These are phyloP conservation scores for Acanthamoeba triangularis DNA, from an alignment of 208 protist genomes.

Conservation along the genomic window DNA sequence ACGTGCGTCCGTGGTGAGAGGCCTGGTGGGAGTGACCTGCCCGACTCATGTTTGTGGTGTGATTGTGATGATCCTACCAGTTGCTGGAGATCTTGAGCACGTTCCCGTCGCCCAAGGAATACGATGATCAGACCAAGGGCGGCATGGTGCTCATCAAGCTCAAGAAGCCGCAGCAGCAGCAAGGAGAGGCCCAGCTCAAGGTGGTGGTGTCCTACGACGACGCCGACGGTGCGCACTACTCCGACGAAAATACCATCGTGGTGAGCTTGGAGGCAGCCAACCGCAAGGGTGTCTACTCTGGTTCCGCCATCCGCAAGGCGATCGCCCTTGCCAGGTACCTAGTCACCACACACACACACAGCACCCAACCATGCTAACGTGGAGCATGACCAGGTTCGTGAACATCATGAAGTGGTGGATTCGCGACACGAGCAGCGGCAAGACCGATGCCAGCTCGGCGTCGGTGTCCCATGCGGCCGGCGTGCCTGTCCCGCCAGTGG, in stretches of 20 bases:
- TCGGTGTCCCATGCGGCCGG: background rate
- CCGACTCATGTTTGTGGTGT: too few relatives aligned
- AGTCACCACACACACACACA: too few relatives aligned
- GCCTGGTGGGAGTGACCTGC: too few relatives aligned
- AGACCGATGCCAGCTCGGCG: background rate
- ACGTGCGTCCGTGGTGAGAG: background rate
- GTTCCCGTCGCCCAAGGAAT: background rate
- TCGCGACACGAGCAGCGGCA: background rate
- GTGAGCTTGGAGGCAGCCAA: background rate
- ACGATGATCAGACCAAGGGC: background rate
- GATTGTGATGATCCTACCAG: background rate
- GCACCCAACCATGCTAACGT: too few relatives aligned
- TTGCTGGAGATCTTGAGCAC: background rate
- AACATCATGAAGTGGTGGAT: background rate
- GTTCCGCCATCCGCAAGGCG: background rate
- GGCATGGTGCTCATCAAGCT: constrained; percentile 7
- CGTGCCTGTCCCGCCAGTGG: background rate
- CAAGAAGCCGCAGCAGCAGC: background rate
- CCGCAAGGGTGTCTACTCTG: background rate
- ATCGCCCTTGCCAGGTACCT: background rate
- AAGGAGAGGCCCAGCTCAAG: background rate
- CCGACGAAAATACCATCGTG: background rate
- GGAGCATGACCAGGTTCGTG: background rate
- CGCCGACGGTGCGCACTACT: background rate
- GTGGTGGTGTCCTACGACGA: constrained; percentile 8